Percentiles rank a stretch among this genome's conserved stretches.
Evolutionary conservation across 495 filamentous ascomycete species (phyloP).

Genomic region (Xylaria curta): DNA sequence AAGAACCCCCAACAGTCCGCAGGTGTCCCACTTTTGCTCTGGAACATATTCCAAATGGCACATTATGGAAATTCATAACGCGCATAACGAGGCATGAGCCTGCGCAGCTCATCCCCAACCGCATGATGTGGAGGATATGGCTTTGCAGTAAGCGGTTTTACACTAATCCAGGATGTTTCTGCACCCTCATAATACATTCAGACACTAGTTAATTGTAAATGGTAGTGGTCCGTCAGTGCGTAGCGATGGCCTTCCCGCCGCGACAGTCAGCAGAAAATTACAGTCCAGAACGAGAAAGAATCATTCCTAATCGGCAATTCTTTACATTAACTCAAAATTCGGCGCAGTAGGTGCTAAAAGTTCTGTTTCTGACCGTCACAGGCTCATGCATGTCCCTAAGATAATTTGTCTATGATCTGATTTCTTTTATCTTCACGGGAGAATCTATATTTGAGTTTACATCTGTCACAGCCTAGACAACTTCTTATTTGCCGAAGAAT

Average conservation of each 20-base stretch:
- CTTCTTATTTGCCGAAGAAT: slow-evolving; percentile 19
- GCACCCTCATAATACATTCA: background rate
- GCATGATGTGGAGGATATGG: slow-evolving; percentile 32
- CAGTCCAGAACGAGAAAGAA: background rate
- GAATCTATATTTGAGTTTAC: background rate
- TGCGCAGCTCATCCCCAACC: background rate
- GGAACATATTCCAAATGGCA: slow-evolving; percentile 28
- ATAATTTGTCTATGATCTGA: background rate
- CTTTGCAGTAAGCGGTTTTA: slow-evolving; percentile 28
- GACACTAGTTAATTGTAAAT: slow-evolving; percentile 2
- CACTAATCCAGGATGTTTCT: background rate
- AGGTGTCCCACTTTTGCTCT: slow-evolving; percentile 30
- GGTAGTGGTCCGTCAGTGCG: slow-evolving; percentile 29
- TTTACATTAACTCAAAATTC: slow-evolving; percentile 29
- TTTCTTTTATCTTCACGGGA: background rate
- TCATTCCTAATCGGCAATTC: background rate
- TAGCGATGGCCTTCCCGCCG: slow-evolving; percentile 32
- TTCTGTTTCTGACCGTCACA: background rate
- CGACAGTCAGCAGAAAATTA: background rate
- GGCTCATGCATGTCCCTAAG: background rate
- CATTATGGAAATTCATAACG: background rate
- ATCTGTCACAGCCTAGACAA: slow-evolving; percentile 6
- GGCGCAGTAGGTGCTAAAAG: background rate
- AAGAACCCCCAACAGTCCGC: background rate
- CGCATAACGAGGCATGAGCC: background rate